Evolutionary conservation across 2,329 filamentous ascomycete species (phyloP), one percentile per base, ranked within the genome.

Genomic region (Cordyceps cateniannulata): DNA sequence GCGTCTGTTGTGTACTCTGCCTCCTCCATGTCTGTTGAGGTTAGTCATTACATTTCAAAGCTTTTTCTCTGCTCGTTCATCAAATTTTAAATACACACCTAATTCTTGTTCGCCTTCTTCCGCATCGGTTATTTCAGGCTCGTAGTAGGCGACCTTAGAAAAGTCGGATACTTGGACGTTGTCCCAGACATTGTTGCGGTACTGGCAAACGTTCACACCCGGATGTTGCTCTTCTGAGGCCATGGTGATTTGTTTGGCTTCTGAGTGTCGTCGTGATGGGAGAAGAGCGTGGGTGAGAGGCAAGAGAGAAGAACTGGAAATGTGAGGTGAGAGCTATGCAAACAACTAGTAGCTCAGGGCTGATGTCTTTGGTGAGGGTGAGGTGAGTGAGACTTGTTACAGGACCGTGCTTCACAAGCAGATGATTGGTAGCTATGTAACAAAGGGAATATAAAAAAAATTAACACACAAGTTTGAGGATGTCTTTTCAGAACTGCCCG

Each of bases 1-100:
- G 62, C 58, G 29, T 57, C 57, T 7, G 58, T 63, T 24, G 62
- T 63, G 40, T 63, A 58, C n/a, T 58, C 62, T 24, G 8, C 32
- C 22, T 62, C 54, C 14, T 52, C 53, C 29, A 40, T 25, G 38
- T 58, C 32, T 62, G 16, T 22, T 52, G 20, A 8, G 12, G 38
- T 42, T 5, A 42, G 38, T n/a, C 18, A 5, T 6, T 16, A 1
- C 16, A 42, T 42, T n/a, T 40, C 5, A 7, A 16, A 18, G 38
- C 1, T 7, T 1, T 45, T 22, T 22, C 42, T 10, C 18, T n/a
- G n/a, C 18, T 44, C 4, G 3, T 10, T n/a, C 10, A n/a, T 45
- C 6, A 2, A 20, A 10, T 3, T n/a, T 42, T 6, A 45, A 32
- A 10, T 24, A 61, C 62, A 40, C 22, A 59, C 45, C 56, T 29